Evolutionary conservation across 805 yeast genomes (phyloP).

Genomic region (Debaryomyces hansenii): DNA sequence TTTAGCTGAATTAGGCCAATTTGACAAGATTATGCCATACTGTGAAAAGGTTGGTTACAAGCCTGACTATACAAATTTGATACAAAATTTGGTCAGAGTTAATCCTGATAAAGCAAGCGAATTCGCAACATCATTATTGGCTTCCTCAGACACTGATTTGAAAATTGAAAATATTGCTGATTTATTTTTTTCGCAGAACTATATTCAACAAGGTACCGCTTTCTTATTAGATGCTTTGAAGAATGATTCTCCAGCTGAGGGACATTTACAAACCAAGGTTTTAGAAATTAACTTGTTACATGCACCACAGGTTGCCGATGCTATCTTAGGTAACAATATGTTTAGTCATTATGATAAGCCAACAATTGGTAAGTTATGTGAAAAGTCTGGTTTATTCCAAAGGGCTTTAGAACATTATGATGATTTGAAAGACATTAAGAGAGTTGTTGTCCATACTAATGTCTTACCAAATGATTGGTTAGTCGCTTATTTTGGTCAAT

Average conservation of each 20-base stretch:
- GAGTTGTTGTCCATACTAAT: constrained; percentile 86
- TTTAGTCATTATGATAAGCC: constrained; percentile 94
- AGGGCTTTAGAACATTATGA: constrained; percentile 96
- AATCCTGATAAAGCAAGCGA: constrained; percentile 99
- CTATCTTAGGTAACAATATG: constrained; percentile 93
- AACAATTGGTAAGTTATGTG: constrained; percentile 88
- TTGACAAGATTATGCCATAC: constrained; percentile 92
- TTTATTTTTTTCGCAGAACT: constrained; percentile 90
- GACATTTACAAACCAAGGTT: constrained; percentile 91
- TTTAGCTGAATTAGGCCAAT: constrained; percentile 93
- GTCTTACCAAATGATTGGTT: constrained; percentile 92
- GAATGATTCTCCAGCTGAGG: constrained; percentile 90
- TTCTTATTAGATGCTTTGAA: constrained; percentile 93
- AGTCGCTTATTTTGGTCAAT: constrained; percentile 86
- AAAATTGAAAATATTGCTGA: constrained; percentile 89
- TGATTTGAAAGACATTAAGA: constrained; percentile 90
- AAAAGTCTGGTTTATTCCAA: constrained; percentile 93
- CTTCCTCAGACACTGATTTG: constrained; percentile 56
- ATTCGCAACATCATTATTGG: constrained; percentile 84
- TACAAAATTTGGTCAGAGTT: constrained; percentile 86
- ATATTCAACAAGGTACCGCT: constrained; percentile 97
- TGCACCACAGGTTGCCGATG: constrained; percentile 99
- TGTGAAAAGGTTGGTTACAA: constrained; percentile 84
- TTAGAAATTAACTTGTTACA: constrained; percentile 89
- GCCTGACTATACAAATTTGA: constrained; percentile 86